Percentiles rank a stretch among this genome's conserved stretches.
Conservation (phyloP, 1,284 basidiomycete species). For the Earliella scabrosa region DNA sequence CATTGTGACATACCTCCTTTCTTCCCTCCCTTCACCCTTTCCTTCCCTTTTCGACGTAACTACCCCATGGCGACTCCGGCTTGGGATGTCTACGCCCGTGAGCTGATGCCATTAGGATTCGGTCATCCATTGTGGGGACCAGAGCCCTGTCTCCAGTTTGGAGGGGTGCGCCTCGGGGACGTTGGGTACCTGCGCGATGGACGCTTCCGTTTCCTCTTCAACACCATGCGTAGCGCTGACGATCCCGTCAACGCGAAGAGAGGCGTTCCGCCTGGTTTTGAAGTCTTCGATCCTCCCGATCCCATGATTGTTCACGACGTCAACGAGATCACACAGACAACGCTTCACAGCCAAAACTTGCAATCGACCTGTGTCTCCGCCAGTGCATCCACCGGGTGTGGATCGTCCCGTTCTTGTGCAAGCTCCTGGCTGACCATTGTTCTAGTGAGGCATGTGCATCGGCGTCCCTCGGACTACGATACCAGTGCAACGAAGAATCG, state of each 20-base stretch:
- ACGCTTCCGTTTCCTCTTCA: conserved; percentile 33
- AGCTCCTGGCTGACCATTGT: too few species aligned
- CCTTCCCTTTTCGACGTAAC: too few species aligned
- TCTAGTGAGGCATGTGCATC: neutral
- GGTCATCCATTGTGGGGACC: conserved; percentile 27
- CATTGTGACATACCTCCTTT: too few species aligned
- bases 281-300: neutral
- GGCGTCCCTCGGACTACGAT: neutral
- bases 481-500: conserved; percentile 4
- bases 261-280: neutral
- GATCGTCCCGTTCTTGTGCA: neutral
- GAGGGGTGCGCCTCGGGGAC: conserved; percentile 31
- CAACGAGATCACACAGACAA: neutral
- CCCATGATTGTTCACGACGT: neutral
- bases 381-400: neutral
- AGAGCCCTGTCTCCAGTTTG: conserved; percentile 5
- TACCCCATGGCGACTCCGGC: too few species aligned
- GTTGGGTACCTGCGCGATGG: conserved; percentile 32
- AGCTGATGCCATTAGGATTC: conserved; percentile 15
- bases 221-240: conserved; percentile 10
- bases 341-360: conserved; percentile 7
- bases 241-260: neutral
- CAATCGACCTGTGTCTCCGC: neutral
- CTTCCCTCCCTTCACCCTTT: too few species aligned
- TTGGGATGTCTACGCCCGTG: conserved; percentile 16